These are phyloP conservation scores for Sphaerostilbella broomeana DNA, from an alignment of 2,329 filamentous ascomycete species.

Conservation along the genomic window DNA sequence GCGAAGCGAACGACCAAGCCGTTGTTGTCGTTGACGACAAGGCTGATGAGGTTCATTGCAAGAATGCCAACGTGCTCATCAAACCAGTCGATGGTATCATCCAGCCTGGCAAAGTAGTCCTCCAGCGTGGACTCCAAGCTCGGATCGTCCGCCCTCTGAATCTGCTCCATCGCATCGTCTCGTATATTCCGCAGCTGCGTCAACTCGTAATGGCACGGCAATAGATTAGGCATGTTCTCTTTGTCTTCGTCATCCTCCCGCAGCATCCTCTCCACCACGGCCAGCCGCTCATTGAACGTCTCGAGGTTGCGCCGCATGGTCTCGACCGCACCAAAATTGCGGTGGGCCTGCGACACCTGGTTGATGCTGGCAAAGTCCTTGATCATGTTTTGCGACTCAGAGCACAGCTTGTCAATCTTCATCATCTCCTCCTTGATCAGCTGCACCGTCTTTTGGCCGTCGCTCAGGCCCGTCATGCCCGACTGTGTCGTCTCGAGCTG, in stretches of 20 bases:
- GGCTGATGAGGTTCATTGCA: constrained; percentile 80
- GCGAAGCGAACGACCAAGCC: constrained; percentile 87
- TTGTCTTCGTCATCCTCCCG: constrained; percentile 76
- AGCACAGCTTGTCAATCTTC: constrained; percentile 95
- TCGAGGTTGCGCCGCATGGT: constrained; percentile 89
- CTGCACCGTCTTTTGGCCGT: constrained; percentile 86
- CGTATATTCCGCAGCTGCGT: constrained; percentile 88
- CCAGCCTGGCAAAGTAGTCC: constrained; percentile 81
- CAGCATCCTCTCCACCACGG: constrained; percentile 70
- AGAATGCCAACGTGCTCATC: constrained; percentile 88
- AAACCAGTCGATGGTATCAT: constrained; percentile 87
- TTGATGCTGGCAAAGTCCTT: constrained; percentile 93
- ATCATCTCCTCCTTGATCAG: constrained; percentile 97
- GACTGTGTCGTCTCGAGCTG: constrained; percentile 92
- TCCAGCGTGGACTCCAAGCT: constrained; percentile 76
- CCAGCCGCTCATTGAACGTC: constrained; percentile 73
- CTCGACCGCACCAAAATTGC: constrained; percentile 92
- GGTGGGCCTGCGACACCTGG: constrained; percentile 84
- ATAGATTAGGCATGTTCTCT: constrained; percentile 85
- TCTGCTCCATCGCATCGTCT: constrained; percentile 95
- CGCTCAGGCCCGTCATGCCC: constrained; percentile 81
- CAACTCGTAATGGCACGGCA: constrained; percentile 85
- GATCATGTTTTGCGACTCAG: constrained; percentile 96
- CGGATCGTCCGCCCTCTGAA: constrained; percentile 65
- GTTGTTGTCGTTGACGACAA: constrained; percentile 81